Evolutionary conservation across 495 filamentous ascomycete genomes (phyloP).

Genomic region (Parathielavia appendiculata): DNA sequence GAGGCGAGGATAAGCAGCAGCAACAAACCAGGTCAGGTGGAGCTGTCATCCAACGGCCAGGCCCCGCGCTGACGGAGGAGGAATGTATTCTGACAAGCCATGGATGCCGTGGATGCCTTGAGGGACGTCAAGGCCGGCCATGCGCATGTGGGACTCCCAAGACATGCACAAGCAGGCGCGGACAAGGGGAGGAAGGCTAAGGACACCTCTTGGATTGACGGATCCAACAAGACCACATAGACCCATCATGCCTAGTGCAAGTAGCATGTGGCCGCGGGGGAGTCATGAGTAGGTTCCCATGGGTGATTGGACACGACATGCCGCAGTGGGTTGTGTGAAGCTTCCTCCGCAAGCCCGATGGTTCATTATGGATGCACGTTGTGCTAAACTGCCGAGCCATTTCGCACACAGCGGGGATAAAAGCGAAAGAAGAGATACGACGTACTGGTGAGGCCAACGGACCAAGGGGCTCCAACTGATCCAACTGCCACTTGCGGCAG

Average conservation of each 20-base stretch:
- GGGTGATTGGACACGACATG: conserved; percentile 36
- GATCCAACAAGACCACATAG: neutral
- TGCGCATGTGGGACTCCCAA: conserved; percentile 15
- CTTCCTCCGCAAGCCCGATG: conserved; percentile 44
- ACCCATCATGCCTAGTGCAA: no score
- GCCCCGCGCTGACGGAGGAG: conserved; percentile 6
- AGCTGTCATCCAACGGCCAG: neutral
- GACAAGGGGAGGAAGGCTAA: conserved; percentile 1
- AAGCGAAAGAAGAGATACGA: conserved; percentile 18
- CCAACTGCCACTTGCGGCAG: neutral
- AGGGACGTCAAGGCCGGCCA: conserved; percentile 5
- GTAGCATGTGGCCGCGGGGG: conserved; percentile 25
- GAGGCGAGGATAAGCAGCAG: neutral
- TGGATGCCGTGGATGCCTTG: neutral
- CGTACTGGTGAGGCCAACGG: conserved; percentile 16
- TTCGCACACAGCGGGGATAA: neutral
- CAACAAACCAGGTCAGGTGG: neutral
- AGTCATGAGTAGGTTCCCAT: conserved; percentile 15
- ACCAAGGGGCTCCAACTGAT: neutral
- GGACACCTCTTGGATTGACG: neutral
- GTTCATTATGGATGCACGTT: conserved; percentile 30
- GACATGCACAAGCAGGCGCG: neutral
- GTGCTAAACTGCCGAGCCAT: conserved; percentile 39
- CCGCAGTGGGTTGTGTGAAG: conserved; percentile 28
- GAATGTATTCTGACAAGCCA: neutral